Percentiles rank a stretch among this genome's conserved stretches.
Evolutionary conservation across 176 grass and related monocot genomes (phyloP).

Genomic region (Oryza nivara): DNA sequence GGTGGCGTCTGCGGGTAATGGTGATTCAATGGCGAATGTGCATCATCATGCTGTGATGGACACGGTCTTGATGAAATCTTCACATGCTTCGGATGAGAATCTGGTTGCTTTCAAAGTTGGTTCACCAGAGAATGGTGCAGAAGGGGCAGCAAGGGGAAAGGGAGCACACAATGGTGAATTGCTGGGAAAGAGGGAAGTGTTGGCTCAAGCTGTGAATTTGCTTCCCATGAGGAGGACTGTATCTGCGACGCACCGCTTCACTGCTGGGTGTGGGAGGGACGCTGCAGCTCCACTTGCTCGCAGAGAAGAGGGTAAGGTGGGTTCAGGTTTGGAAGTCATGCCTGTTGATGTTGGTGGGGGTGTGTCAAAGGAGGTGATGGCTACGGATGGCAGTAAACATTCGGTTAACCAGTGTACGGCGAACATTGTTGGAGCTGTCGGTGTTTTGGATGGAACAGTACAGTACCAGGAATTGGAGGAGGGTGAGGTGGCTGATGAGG

Average conservation of each 20-base stretch:
- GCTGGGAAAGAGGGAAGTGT: conserved; percentile 3
- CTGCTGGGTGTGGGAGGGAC: conserved; percentile 19
- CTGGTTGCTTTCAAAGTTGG: not conserved
- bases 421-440: not conserved
- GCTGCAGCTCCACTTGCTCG: not conserved
- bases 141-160: not conserved
- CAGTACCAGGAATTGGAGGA: conserved; percentile 29
- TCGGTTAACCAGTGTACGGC: not conserved
- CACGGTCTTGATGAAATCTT: not conserved
- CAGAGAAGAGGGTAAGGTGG: not conserved
- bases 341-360: not conserved
- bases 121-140: not conserved
- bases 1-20: not conserved
- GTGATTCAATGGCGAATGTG: conserved; percentile 1
- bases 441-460: not conserved
- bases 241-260: not conserved
- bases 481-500: conserved; percentile 9
- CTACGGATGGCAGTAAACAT: not conserved
- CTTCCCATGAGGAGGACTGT: not conserved
- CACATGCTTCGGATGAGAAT: not conserved
- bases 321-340: not conserved
- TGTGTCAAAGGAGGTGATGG: not conserved
- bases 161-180: not conserved
- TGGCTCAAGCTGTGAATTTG: not conserved
- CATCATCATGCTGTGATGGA: not conserved